Base-by-base conservation (phyloP, 441 rosid genomes). In the Populus hybrid region DNA sequence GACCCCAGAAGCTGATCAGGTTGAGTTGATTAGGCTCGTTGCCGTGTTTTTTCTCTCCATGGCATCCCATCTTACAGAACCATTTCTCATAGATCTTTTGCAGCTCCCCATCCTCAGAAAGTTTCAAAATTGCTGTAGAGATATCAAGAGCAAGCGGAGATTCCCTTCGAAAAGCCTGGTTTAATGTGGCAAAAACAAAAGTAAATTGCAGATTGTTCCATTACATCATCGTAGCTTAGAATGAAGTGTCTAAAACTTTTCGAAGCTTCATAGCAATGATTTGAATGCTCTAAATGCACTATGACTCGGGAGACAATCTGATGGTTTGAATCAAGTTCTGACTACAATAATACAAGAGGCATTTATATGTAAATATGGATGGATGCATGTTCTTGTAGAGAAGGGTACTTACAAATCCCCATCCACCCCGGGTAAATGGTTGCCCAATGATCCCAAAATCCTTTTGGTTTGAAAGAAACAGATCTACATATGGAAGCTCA, bases 361-460 rank as follows among this genome's bases (percentile, higher is more conserved):
- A 53, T 30, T 30, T 66, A 11, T 10, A 32, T 67, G 53, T 64
- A 34, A 1, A 11, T 12, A 70, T 36, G 59, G 36, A 61, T 36
- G 67, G 18, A 69, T 53, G 46, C 73, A 50, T 18, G 72, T 67
- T 63, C 70, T 64, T 30, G 71, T 59, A 67, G 40, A 74, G 71
- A 70, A 77, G 79, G 73, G 67, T 72, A 91, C 99, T 92, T 89
- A 95, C 99, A 61, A 95, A 95, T 82, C 99, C 99, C 98, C 98
- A 95, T 77, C 98, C 99, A 50, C 88, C 88, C 79, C 77, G 86
- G 78, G 93, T 93, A 85, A 95, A 95, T 30, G 86, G 88, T 80
- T 86, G 90, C 73, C 99, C 99, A 12, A 92, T 81, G 71, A 95
- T 91, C 67, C 93, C 93, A 72, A 90, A 93, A 38, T 89, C 90